Evolutionary conservation across 306 rosid genomes (phyloP).

Genomic region (Herpetospermum pedunculosum): DNA sequence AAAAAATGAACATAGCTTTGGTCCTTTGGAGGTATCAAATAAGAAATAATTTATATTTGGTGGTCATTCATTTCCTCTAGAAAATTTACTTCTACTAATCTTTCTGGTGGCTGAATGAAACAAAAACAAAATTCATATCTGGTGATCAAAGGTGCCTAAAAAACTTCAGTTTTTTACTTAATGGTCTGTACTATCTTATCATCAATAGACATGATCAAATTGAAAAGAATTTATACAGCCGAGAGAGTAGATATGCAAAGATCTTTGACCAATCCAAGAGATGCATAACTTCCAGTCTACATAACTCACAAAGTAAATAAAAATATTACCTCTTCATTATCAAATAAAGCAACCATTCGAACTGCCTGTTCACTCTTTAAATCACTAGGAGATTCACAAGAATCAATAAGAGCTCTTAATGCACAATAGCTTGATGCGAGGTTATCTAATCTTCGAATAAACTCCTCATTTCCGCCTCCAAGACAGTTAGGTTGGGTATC

Average conservation of each 20-base stretch:
- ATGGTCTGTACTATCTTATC: not conserved
- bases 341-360: constrained; percentile 97
- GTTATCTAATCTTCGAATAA: constrained; percentile 87
- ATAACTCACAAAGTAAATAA: constrained; percentile 10
- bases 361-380: constrained; percentile 55
- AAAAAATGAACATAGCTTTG: not conserved
- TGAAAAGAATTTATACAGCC: not conserved
- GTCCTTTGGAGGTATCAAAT: not conserved
- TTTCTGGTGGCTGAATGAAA: not conserved
- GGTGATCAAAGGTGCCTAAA: not conserved
- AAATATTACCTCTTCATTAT: constrained; percentile 82
- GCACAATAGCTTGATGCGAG: constrained; percentile 97
- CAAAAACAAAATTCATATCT: not conserved
- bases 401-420: constrained; percentile 78
- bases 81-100: not conserved
- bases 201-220: not conserved
- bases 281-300: not conserved
- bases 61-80: not conserved
- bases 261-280: not conserved
- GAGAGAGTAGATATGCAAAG: not conserved
- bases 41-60: no score
- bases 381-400: constrained; percentile 45
- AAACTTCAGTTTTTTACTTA: not conserved
- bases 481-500: constrained; percentile 97
- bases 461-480: constrained; percentile 91